Evolutionary conservation across 768 basidiomycete genomes (phyloP).

Genomic region (Rhizopogon vesiculosus): DNA sequence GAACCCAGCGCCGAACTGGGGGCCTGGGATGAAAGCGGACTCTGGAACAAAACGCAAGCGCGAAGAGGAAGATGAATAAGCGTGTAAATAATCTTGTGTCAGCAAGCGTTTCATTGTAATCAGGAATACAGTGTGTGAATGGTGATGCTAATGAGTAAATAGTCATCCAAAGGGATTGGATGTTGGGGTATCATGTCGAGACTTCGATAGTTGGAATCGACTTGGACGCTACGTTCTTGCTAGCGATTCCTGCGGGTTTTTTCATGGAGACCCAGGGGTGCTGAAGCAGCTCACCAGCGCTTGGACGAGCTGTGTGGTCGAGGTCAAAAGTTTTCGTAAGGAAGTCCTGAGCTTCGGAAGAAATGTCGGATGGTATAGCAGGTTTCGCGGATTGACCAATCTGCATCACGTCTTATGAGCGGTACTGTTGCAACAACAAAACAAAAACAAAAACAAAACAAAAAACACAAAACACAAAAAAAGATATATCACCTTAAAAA

Average conservation of each 20-base stretch:
- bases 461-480: too few relatives aligned
- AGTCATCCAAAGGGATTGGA: neutral
- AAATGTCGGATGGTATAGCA: conserved; percentile 87
- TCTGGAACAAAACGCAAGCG: conserved; percentile 29
- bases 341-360: conserved; percentile 83
- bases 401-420: conserved; percentile 33
- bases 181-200: conserved; percentile 12
- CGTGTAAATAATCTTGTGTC: neutral
- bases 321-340: conserved; percentile 83
- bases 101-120: neutral
- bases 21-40: conserved; percentile 68
- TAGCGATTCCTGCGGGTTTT: conserved; percentile 21
- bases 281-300: conserved; percentile 69
- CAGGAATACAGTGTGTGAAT: neutral
- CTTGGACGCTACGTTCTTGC: conserved; percentile 19
- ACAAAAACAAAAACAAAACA: too few relatives aligned
- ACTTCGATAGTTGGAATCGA: conserved; percentile 24
- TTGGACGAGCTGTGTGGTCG: conserved; percentile 75
- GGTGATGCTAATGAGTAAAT: conserved; percentile 1
- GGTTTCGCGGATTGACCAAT: conserved; percentile 91
- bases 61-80: conserved; percentile 9
- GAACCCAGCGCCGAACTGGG: conserved; percentile 93
- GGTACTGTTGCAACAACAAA: neutral
- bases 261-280: conserved; percentile 63
- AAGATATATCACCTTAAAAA: conserved; percentile 71